Evolutionary conservation across 768 basidiomycete species (phyloP).

Genomic region (Rickenella mellea): DNA sequence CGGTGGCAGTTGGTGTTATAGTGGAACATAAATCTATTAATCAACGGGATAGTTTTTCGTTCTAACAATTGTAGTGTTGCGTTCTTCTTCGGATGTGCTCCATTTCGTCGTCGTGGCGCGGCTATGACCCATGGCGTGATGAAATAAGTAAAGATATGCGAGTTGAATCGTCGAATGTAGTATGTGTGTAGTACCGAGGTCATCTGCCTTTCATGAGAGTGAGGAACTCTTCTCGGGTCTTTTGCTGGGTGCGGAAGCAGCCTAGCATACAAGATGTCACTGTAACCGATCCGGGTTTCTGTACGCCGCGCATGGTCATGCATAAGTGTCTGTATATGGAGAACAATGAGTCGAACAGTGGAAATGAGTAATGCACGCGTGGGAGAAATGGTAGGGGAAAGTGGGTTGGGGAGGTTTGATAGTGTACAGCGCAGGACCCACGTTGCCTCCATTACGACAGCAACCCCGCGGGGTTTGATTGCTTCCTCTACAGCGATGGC

Average conservation of each 20-base stretch:
- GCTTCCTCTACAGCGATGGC: conserved; percentile 98
- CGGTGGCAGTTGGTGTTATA: no score
- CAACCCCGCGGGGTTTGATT: conserved; percentile 93
- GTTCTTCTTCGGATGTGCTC: no score
- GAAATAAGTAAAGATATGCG: conserved; percentile 16
- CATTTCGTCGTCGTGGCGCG: no score
- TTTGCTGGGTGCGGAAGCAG: conserved; percentile 96
- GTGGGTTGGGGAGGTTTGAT: no score
- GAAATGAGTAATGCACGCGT: not conserved
- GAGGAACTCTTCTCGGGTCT: conserved; percentile 95
- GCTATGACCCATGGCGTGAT: no score
- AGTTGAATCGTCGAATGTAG: conserved; percentile 39
- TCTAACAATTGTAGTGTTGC: no score
- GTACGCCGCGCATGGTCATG: conserved; percentile 99
- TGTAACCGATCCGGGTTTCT: conserved; percentile 93
- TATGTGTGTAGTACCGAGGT: conserved; percentile 9
- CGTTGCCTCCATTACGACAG: conserved; percentile 99
- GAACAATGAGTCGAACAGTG: not conserved
- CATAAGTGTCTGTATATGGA: conserved; percentile 68
- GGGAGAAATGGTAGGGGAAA: not conserved
- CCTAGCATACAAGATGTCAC: conserved; percentile 98
- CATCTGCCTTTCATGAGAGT: conserved; percentile 59
- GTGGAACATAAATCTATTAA: no score
- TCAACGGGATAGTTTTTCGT: no score
- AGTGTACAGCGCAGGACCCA: conserved; percentile 40